These are phyloP conservation scores for Metarhizium humberi DNA, from an alignment of 2,329 filamentous ascomycete species.

Conservation along the genomic window DNA sequence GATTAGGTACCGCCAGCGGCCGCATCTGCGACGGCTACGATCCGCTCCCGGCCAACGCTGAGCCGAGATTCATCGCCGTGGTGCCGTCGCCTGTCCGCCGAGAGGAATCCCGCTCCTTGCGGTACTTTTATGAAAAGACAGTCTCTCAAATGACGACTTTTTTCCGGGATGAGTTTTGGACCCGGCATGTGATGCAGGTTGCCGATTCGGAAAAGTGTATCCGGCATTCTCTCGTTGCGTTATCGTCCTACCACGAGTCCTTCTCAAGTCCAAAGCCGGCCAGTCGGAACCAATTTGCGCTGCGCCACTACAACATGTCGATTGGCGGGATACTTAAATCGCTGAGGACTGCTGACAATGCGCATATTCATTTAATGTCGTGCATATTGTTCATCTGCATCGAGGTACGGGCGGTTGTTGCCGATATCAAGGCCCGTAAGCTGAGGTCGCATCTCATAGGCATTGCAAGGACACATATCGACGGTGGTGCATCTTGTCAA, in stretches of 20 bases:
- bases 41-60: neutral
- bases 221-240: neutral
- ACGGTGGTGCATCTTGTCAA: too few species aligned
- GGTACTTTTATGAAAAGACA: neutral
- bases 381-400: constrained; percentile 1
- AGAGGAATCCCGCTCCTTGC: neutral
- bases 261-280: too few species aligned
- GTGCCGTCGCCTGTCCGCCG: neutral
- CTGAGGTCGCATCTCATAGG: neutral
- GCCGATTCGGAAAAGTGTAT: neutral
- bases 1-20: neutral
- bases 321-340: too few species aligned
- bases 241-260: too few species aligned
- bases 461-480: too few species aligned
- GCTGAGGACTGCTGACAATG: too few species aligned
- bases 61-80: neutral
- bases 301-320: too few species aligned
- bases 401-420: neutral
- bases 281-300: too few species aligned
- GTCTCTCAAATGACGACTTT: neutral
- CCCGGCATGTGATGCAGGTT: neutral
- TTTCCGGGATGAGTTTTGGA: constrained; percentile 1
- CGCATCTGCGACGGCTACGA: constrained; percentile 1
- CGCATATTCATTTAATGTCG: neutral
- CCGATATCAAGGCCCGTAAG: neutral